A percentile compares a stretch with the other conserved stretches of the same genome.
phyloP scores from a whole-genome alignment of 2,329 filamentous ascomycete species.

The Trichoderma sp. region DNA sequence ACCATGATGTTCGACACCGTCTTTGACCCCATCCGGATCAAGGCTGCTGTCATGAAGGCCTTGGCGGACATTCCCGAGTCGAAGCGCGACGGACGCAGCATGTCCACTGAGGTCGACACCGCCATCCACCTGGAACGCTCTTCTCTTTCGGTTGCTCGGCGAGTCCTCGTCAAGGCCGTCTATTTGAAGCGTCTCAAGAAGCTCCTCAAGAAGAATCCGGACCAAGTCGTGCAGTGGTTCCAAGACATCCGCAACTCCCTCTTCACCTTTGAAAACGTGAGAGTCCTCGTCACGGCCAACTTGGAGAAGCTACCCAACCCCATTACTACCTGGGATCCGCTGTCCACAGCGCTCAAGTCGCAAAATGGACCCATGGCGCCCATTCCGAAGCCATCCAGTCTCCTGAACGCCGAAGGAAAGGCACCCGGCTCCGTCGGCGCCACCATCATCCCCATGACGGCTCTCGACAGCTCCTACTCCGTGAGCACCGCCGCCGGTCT shows the following conservation, averaged over 20 bases:
- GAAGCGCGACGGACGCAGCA: slow-evolving; percentile 79
- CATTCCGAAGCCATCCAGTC: slow-evolving; percentile 67
- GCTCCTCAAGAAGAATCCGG: slow-evolving; percentile 74
- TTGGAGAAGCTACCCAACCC: slow-evolving; percentile 72
- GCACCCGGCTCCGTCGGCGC: slow-evolving; percentile 73
- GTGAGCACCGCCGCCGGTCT: slow-evolving; percentile 75
- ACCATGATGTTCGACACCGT: slow-evolving; percentile 86
- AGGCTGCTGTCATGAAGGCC: slow-evolving; percentile 73
- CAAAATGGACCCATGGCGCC: slow-evolving; percentile 58
- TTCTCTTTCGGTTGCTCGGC: slow-evolving; percentile 75
- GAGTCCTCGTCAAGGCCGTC: slow-evolving; percentile 80
- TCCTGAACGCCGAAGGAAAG: slow-evolving; percentile 75
- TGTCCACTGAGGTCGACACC: slow-evolving; percentile 67
- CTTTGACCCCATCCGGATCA: slow-evolving; percentile 72
- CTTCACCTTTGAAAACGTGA: slow-evolving; percentile 82
- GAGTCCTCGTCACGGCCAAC: slow-evolving; percentile 81
- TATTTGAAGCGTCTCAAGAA: slow-evolving; percentile 86
- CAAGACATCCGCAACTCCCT: slow-evolving; percentile 74
- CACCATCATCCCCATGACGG: slow-evolving; percentile 85
- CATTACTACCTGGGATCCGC: slow-evolving; percentile 73
- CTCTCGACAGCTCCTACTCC: slow-evolving; percentile 89
- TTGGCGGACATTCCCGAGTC: slow-evolving; percentile 88
- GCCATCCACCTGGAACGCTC: slow-evolving; percentile 80
- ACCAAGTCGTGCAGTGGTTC: slow-evolving; percentile 75
- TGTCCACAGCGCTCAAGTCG: slow-evolving; percentile 46